Base-by-base conservation (phyloP, 2,329 filamentous ascomycete genomes). In the Fusarium sarcochroum region DNA sequence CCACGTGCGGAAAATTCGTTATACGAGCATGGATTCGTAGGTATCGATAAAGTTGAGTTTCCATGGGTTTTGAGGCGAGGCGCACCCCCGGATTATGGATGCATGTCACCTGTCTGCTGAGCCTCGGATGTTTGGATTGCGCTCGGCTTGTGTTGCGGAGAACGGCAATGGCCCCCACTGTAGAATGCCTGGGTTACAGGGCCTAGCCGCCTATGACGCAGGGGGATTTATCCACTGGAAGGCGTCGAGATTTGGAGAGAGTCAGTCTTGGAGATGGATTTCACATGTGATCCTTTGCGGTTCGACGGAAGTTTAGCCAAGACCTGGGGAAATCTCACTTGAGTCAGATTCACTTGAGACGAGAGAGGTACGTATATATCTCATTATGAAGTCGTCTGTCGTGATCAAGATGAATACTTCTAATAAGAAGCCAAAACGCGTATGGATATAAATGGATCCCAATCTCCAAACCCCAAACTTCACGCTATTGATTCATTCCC, bases 101-200 rank as follows among this genome's bases (percentile, higher is more conserved):
- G 38, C 47, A 58, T 49, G 67, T 70, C 67, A 70, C 58, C 67
- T 70, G 67, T 61, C 45, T 59, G 38, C 34, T 58, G 60, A 62
- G 67, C 67, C 67, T 70, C 67, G 66, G 66, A 67, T 69, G 66
- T 69, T 57, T 49, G 50, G 47, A 41, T 58, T 52, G 54, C 57
- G 42, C 62, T 70, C 67, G 68, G 68, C 68, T 71, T 66, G 62
- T 63, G 49, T 60, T 69, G 68, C 66, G 68, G 68, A 70, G 68
- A 58, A 65, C 52, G 64, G 48, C 51, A 58, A 46, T 25, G 49
- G 32, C 40, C 66, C 44, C 62, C 53, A 57, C 49, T 25, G 32
- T 23, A 35, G 40, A 48, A 40, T 35, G 27, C 18, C 21, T 14
- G 35, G 15, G 38, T 50, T 66, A 53, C 45, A 62, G 48, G 57